Base-by-base conservation (phyloP, 2,329 filamentous ascomycete species). In the Epichloe festucae region DNA sequence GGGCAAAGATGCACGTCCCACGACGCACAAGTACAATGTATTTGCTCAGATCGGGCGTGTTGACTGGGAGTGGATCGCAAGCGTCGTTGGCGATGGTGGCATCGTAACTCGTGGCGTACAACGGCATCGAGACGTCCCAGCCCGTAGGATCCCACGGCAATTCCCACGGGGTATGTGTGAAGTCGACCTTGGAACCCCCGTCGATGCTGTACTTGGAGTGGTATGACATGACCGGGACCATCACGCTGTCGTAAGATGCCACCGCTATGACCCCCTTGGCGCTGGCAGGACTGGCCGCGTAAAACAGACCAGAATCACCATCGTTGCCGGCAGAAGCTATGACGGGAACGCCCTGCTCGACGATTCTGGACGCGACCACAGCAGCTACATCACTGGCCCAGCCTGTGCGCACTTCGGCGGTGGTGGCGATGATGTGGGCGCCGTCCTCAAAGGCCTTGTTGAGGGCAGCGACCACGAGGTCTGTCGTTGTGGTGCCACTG, bases 21-120 rank as follows among this genome's bases (percentile, higher is more conserved):
- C 75, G 71, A 40, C 74, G 74, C 48, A 81, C 67, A 4, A 82
- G 70, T 3, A 78, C 76, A 48, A 82, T 71, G 51, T 73, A 67
- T 21, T 67, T 65, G 14, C 72, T 72, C 19, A 82, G 69, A 58
- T 79, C 72, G 3, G 76, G 74, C 1, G 73, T 75, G 51, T 68
- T 66, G 19, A 63, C 69, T 4, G 76, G 73, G 38, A 76, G 19
- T 6, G 48, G 43, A 14, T 46, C 41, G 43, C 53, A 74, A 4
- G 55, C 60, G 2, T 53, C 59, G 4, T 70, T 69, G 21, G 62
- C 38, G 15, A 49, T 57, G 23, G 70, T 69, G 3, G 62, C 51
- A 1, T 66, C 65, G 52, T 66, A 72, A 42, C 65, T 50, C 5
- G 50, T 36, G 8, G 53, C 47, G 64, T 51, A 73, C 72, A 15